Conservation (phyloP, 805 yeast genomes). For the Limtongia smithiae region DNA sequence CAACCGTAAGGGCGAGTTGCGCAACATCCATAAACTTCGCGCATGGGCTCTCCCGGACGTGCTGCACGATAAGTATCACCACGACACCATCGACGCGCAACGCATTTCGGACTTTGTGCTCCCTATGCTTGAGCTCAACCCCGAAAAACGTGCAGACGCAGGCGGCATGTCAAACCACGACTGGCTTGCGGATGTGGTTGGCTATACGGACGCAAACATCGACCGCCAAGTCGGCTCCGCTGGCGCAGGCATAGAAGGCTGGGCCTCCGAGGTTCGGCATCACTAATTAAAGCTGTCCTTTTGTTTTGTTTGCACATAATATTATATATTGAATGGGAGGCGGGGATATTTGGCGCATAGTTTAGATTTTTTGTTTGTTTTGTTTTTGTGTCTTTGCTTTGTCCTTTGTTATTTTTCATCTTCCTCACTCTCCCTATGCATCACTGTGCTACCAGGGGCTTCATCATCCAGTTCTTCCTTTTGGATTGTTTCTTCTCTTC, state of each 20-base stretch:
- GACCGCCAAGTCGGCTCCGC: constrained; percentile 74
- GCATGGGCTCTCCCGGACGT: constrained; percentile 88
- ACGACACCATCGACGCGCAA: constrained; percentile 61
- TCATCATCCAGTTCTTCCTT: neutral
- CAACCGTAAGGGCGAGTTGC: constrained; percentile 63
- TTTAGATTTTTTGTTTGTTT: neutral
- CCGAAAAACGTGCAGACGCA: constrained; percentile 84
- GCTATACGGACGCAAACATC: constrained; percentile 62
- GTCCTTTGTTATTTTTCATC: neutral
- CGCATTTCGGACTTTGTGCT: constrained; percentile 70
- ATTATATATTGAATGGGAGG: neutral
- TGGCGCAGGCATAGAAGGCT: constrained; percentile 90
- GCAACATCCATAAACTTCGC: constrained; percentile 74
- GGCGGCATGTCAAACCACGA: constrained; percentile 90
- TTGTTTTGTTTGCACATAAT: neutral
- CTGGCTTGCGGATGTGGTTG: constrained; percentile 74
- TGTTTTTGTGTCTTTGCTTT: neutral
- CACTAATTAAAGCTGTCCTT: constrained; percentile 1
- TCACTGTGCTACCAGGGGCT: neutral
- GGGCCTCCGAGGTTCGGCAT: constrained; percentile 63
- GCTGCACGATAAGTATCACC: constrained; percentile 78
- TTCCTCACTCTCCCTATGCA: too few species aligned
- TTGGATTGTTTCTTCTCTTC: neutral
- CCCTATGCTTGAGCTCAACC: constrained; percentile 81
- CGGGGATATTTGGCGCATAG: neutral